Conservation (phyloP, 2,329 filamentous ascomycete genomes). For the Thermomyces lanuginosus region DNA sequence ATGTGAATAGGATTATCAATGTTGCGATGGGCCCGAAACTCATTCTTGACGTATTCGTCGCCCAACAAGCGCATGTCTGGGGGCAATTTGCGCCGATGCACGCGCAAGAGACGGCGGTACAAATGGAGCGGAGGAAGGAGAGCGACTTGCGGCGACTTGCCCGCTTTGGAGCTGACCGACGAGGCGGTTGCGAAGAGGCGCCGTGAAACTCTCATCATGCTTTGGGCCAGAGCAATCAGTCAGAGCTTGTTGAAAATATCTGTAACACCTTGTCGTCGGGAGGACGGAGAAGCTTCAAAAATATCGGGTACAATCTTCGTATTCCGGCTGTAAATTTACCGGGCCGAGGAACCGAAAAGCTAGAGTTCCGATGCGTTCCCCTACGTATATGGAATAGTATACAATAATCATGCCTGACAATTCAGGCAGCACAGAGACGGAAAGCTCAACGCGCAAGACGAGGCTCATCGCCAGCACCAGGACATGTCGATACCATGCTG, state of each 20-base stretch:
- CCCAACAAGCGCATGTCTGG: slow-evolving; percentile 62
- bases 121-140: slow-evolving; percentile 76
- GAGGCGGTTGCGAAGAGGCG: slow-evolving; percentile 27
- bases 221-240: not conserved
- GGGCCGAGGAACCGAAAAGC: slow-evolving; percentile 6
- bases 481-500: not conserved
- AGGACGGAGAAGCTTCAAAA: no score
- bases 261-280: no score
- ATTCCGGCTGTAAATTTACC: not conserved
- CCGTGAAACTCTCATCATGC: slow-evolving; percentile 21
- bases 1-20: slow-evolving; percentile 87
- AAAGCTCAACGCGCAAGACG: no score
- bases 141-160: slow-evolving; percentile 39
- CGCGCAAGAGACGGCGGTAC: slow-evolving; percentile 72
- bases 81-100: slow-evolving; percentile 65
- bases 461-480: no score
- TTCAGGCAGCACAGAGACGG: no score
- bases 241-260: no score
- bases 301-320: no score
- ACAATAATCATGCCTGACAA: no score
- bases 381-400: no score
- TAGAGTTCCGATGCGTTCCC: slow-evolving; percentile 9
- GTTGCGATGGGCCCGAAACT: slow-evolving; percentile 69
- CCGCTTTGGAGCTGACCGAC: slow-evolving; percentile 23
- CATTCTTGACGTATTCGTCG: slow-evolving; percentile 82